These are phyloP conservation scores for Tetrahymena malaccensis DNA, from an alignment of 73 alveolate species.

Conservation along the genomic window DNA sequence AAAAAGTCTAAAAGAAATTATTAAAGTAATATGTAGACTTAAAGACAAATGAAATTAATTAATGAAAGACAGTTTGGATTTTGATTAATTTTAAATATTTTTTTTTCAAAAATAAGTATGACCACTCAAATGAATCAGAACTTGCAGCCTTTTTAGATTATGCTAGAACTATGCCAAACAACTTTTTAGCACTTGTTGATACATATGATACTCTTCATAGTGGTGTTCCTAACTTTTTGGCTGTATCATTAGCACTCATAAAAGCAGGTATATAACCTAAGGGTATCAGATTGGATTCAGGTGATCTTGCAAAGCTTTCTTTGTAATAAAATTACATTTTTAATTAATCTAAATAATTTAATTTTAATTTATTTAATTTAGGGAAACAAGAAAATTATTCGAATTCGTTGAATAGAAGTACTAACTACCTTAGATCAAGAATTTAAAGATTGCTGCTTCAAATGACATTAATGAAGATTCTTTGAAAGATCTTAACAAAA, in stretches of 20 bases:
- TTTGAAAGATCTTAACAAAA: slow-evolving; percentile 23
- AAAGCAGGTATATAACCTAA: slow-evolving; percentile 52
- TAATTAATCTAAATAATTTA: neutral
- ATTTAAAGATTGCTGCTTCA: slow-evolving; percentile 64
- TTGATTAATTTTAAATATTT: no score
- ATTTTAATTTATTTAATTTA: neutral
- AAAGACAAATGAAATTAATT: no score
- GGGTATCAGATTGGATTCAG: slow-evolving; percentile 85
- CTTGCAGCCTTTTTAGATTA: slow-evolving; percentile 47
- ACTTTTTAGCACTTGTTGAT: slow-evolving; percentile 61
- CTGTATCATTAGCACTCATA: slow-evolving; percentile 62
- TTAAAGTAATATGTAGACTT: neutral
- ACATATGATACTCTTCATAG: slow-evolving; percentile 57
- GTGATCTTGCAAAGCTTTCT: slow-evolving; percentile 75
- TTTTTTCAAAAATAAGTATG: neutral
- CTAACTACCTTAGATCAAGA: neutral
- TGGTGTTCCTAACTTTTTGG: slow-evolving; percentile 67
- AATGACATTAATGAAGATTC: slow-evolving; percentile 82
- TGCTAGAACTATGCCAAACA: slow-evolving; percentile 56
- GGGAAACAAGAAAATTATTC: slow-evolving; percentile 5
- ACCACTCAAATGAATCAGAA: slow-evolving; percentile 46
- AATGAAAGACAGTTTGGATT: no score
- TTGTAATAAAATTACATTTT: neutral
- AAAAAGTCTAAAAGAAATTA: neutral
- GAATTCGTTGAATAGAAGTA: neutral